Base-by-base conservation (phyloP, 208 protist genomes). In the Leishmania mexicana region DNA sequence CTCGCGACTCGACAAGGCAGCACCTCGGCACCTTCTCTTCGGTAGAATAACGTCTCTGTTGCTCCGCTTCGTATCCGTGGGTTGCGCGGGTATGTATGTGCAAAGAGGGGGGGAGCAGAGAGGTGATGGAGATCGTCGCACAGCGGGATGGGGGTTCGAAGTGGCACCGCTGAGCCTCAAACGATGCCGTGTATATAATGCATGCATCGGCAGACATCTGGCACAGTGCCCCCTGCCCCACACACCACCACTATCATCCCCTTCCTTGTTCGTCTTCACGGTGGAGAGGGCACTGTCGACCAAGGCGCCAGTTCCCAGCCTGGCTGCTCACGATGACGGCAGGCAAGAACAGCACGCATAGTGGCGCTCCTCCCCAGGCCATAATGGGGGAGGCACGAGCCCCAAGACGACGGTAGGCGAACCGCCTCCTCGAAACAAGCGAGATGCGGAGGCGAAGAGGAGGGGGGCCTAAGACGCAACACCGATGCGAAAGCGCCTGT, bases 21-120 rank as follows among this genome's bases (percentile, higher is more conserved):
- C n/a, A 75, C 71, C 71, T 6, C 40, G 11, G n/a, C 42, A 75
- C 71, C 71, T 47, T n/a, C 45, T 75, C 15, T 35, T 49, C 70
- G 10, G 38, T 64, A 31, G 4, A 67, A 31, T 11, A 67, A 67
- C 31, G n/a, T 51, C 35, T n/a, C n/a, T 51, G 6, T n/a, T n/a
- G 21, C 47, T n/a, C 71, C 71, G 24, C 40, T 75, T 40, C 42
- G 21, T 75, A 17, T 68, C 62, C 17, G 28, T 68, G 11, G n/a
- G 31, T 17, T 0, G 13, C 13, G 62, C 3, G 31, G 15, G 62
- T 73, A 11, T 31, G 40, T 31, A 51, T 49, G 24, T 15, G 10
- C 38, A 6, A n/a, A 31, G 70, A 28, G 28, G 35, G 6, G 24
- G 28, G 11, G 35, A 15, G 28, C 7, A 15, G 21, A 13, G 21